Conservation (phyloP, 352 stramenopile genomes). For the Pythium pyrilobum region DNA sequence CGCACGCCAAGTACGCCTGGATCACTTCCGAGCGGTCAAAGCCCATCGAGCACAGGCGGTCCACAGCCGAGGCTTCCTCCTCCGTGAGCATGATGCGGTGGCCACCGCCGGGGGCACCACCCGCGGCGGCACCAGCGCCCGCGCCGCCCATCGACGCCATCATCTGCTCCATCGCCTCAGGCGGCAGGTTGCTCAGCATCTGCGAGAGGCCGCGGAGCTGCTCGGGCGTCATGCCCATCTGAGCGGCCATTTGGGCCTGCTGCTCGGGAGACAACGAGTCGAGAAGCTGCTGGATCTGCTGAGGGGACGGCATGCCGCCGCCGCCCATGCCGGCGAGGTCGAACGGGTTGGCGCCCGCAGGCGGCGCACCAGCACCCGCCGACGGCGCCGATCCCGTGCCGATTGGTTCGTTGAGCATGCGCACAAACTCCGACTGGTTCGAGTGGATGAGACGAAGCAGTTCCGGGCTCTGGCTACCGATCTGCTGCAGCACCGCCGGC, state of each 20-base stretch:
- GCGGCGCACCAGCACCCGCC: constrained; percentile 4
- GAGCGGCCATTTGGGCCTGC: constrained; percentile 71
- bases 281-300: constrained; percentile 82
- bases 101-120: constrained; percentile 31
- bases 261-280: constrained; percentile 74
- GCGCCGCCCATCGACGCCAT: constrained; percentile 71
- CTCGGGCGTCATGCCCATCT: constrained; percentile 84
- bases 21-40: constrained; percentile 91
- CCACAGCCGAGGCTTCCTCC: constrained; percentile 71
- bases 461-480: constrained; percentile 78
- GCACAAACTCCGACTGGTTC: constrained; percentile 85
- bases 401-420: constrained; percentile 87
- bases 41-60: constrained; percentile 79
- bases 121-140: constrained; percentile 33
- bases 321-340: constrained; percentile 37
- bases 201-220: constrained; percentile 82
- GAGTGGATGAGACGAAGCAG: constrained; percentile 79
- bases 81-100: constrained; percentile 77
- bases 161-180: constrained; percentile 83
- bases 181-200: constrained; percentile 81
- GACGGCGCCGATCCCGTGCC: constrained; percentile 35
- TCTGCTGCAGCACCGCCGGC: constrained; percentile 78
- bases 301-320: constrained; percentile 60
- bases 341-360: constrained; percentile 38
- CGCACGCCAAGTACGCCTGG: constrained; percentile 98